Base-by-base conservation (phyloP, 306 rosid genomes). In the Vigna angularis region DNA sequence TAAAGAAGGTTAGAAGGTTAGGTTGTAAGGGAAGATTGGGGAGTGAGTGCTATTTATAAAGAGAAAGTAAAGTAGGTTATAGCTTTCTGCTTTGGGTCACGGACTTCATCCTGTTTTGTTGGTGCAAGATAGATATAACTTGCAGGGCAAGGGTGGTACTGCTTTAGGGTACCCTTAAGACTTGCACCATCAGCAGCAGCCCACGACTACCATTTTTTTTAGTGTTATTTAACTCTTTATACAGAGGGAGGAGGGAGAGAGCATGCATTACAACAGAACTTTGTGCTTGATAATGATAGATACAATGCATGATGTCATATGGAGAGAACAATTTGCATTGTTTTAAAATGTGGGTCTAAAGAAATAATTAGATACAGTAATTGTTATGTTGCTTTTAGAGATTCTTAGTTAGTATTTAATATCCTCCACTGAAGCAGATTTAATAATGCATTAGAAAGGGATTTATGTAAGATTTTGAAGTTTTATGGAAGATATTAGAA, bases 21-120 rank as follows among this genome's bases (percentile, higher is more conserved):
- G 82, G 66, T 82, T 84, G 86, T 34, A 80, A 80, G 49, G 36
- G 20, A 44, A 47, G 48, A 59, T 48, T 9, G 74, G 63, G 8
- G 75, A 44, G 73, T 50, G 76, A 4, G 4, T 55, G 83, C 75
- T 83, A 92, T 87, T 85, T 92, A 90, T 90, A 92, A 61, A 26
- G 3, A 4, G 7, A 34, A 66, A 51, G 66, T 6, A 9, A 13
- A 36, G 30, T 63, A 36, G 52, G 40, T 24, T 40, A 5, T 82
- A 12, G 2, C 73, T 76, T 76, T 70, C 15, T 51, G 57, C 42
- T 50, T 5, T 56, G 47, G 64, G 57, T 86, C 91, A 90, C 90
- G 88, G 86, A 82, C 65, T 75, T 74, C 73, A 81, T 79, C 78
- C 57, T 28, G 82, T 76, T 66, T 78, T 61, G 3, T 79, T 70